Base-by-base conservation (phyloP, 2,329 filamentous ascomycete genomes). In the Alternaria infectoria region DNA sequence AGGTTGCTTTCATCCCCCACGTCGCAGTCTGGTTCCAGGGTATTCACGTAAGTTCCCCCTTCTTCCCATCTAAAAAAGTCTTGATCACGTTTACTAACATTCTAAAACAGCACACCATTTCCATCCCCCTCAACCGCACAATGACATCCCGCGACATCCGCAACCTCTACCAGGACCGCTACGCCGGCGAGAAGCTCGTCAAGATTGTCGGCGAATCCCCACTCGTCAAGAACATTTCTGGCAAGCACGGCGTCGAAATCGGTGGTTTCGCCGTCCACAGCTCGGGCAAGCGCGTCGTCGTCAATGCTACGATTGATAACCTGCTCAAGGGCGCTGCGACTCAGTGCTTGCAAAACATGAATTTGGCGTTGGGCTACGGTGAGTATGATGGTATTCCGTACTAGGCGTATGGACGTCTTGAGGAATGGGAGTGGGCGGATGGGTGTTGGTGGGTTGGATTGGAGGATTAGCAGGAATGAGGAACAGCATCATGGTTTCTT, bases 21-120 rank as follows among this genome's bases (percentile, higher is more conserved):
- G 94, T 97, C 23, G 93, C 93, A n/a, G 89, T 91, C 13, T 98
- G 93, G 95, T 98, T 98, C 87, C 91, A 96, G 77, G 95, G 95
- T 68, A 98, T 98, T 72, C 90, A 93, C 77, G 84, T 86, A 82
- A 79, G 77, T 77, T 25, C 7, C 44, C 32, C 26, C 40, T 17
- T 8, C 17, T 6, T 40, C 30, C 3, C 19, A 19, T 28, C 13
- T 10, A 1, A 13, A 26, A 17, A 4, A 12, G 47, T 44, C 45
- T 11, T 11, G 2, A 23, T 13, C 28, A 5, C 19, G 19, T 51
- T 51, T 28, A 26, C 54, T 62, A 12, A 66, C 61, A n/a, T 17
- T 15, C 17, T 9, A 26, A 30, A 32, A 83, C 50, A 87, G 83
- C 92, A 94, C 81, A 95, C 93, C 43, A 94, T 98, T 80, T 93